A percentile compares a stretch with the other conserved stretches of the same genome.
These are phyloP conservation scores for Fagopyrum homotropicum DNA, from an alignment of 148 eudicot species.

Conservation along the genomic window DNA sequence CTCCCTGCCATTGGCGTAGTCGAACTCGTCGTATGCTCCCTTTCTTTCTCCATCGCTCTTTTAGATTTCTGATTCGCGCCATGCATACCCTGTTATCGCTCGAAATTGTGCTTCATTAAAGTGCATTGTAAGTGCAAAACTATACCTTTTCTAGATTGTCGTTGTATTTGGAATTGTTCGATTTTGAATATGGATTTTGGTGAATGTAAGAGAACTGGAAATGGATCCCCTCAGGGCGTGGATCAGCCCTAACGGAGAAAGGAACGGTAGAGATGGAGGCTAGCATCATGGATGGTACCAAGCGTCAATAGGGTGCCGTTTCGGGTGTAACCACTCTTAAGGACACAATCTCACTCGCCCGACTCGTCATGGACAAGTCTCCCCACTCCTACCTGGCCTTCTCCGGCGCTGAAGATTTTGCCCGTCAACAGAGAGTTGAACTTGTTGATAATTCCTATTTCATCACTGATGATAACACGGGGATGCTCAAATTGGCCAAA, in stretches of 20 bases:
- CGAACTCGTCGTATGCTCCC: constrained; percentile 65
- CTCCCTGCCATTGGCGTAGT: constrained; percentile 73
- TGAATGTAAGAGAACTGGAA: constrained; percentile 69
- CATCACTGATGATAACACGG: too few relatives aligned
- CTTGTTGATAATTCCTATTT: too few relatives aligned
- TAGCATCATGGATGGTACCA: constrained; percentile 77
- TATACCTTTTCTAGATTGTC: too few relatives aligned
- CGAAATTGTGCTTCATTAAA: too few relatives aligned
- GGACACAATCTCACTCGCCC: constrained; percentile 66
- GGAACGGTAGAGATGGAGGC: constrained; percentile 98
- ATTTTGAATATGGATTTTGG: too few relatives aligned
- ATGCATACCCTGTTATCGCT: too few relatives aligned
- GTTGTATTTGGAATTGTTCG: too few relatives aligned
- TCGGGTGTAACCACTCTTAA: constrained; percentile 75
- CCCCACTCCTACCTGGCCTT: constrained; percentile 80
- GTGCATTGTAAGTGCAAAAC: neutral
- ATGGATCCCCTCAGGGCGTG: constrained; percentile 77
- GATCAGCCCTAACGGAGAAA: constrained; percentile 68
- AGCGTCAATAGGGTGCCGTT: constrained; percentile 72
- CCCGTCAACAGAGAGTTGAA: constrained; percentile 32
- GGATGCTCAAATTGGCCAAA: constrained; percentile 62
- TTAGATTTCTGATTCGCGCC: too few relatives aligned
- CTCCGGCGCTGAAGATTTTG: constrained; percentile 79
- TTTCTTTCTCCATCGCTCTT: neutral
- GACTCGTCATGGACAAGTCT: constrained; percentile 80